Evolutionary conservation across 495 filamentous ascomycete species (phyloP).

Genomic region (Talaromyces ruber): DNA sequence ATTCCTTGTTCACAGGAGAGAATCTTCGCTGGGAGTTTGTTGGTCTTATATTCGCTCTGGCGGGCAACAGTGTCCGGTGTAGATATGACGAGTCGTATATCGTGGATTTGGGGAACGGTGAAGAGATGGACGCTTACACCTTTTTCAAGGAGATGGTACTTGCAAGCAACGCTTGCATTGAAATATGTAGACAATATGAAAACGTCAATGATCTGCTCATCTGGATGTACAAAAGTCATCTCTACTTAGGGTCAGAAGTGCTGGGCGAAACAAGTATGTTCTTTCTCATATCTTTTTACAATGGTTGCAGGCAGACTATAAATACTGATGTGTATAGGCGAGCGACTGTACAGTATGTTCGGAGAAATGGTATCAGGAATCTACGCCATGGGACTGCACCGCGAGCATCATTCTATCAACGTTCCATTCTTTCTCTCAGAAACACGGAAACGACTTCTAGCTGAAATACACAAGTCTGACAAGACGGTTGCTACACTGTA

Average conservation of each 20-base stretch:
- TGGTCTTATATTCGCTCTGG: conserved; percentile 33
- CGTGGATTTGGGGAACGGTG: conserved; percentile 7
- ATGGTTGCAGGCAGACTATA: background rate
- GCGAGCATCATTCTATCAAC: background rate
- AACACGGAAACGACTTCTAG: conserved; percentile 34
- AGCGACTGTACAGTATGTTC: conserved; percentile 34
- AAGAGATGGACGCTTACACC: background rate
- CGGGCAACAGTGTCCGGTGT: conserved; percentile 19
- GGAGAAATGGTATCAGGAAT: conserved; percentile 24
- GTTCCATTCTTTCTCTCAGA: conserved; percentile 32
- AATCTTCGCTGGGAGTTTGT: conserved; percentile 44
- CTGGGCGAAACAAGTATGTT: conserved; percentile 21
- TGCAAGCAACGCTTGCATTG: conserved; percentile 17
- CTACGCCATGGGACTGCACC: conserved; percentile 16
- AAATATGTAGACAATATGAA: conserved; percentile 22
- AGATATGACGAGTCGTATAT: conserved; percentile 11
- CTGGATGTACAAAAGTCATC: conserved; percentile 21
- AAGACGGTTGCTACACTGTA: conserved; percentile 36
- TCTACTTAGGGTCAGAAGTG: conserved; percentile 19
- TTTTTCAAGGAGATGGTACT: conserved; percentile 11
- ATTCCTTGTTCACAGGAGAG: conserved; percentile 27
- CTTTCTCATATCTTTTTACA: background rate
- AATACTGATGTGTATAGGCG: conserved; percentile 3
- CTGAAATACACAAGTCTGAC: conserved; percentile 29
- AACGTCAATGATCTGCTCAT: conserved; percentile 24